Conservation (phyloP, 2,329 filamentous ascomycete species). For the Neurospora sp. region DNA sequence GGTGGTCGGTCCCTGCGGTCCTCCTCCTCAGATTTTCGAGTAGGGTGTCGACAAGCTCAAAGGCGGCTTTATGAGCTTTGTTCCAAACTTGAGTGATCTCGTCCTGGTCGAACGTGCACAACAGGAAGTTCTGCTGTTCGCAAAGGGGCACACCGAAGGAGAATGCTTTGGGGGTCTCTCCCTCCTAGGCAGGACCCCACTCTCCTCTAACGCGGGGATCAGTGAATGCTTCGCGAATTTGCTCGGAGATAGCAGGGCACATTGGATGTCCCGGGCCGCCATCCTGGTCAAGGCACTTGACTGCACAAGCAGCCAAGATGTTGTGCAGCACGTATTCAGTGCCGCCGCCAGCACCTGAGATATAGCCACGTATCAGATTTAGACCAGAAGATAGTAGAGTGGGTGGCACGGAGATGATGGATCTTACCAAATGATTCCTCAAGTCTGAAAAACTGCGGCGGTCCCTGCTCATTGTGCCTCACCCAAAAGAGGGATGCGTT, state of each 20-base stretch:
- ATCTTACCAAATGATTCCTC: not conserved
- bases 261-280: not conserved
- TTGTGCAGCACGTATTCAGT: not conserved
- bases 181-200: not conserved
- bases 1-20: not conserved
- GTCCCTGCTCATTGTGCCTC: not conserved
- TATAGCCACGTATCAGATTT: not conserved
- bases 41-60: not conserved
- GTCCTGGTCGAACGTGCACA: not conserved
- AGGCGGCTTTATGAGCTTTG: not conserved
- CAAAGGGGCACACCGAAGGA: not conserved
- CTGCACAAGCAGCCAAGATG: not conserved
- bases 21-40: not conserved
- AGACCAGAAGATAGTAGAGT: not conserved
- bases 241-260: not conserved
- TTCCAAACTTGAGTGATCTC: not conserved
- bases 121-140: not conserved
- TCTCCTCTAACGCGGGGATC: rapidly evolving
- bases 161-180: not conserved
- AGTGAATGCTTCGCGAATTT: not conserved
- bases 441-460: not conserved
- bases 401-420: not conserved
- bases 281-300: not conserved
- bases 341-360: not conserved
- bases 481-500: not conserved